These are phyloP conservation scores for Boletus sp. DNA, from an alignment of 768 basidiomycete species.

Conservation along the genomic window DNA sequence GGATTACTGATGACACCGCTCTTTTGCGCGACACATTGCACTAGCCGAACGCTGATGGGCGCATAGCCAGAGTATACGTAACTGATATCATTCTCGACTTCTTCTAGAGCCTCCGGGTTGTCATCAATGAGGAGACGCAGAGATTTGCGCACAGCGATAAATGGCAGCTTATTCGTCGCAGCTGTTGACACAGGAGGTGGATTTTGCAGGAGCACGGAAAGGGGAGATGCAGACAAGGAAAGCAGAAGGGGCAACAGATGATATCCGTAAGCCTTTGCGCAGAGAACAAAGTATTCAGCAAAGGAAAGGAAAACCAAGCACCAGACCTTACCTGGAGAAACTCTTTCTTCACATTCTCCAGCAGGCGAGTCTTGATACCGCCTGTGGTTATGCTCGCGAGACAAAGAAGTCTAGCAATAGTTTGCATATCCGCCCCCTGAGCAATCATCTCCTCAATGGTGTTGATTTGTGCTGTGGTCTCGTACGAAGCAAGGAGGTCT, in stretches of 20 bases:
- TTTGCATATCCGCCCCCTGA: slow-evolving; percentile 79
- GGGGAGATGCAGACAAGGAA: slow-evolving; percentile 61
- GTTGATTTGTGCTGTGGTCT: slow-evolving; percentile 73
- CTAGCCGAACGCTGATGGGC: slow-evolving; percentile 85
- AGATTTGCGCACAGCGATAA: slow-evolving; percentile 70
- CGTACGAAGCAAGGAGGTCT: slow-evolving; percentile 96
- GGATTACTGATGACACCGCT: slow-evolving; percentile 85
- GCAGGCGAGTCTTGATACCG: slow-evolving; percentile 80
- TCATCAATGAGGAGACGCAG: slow-evolving; percentile 93
- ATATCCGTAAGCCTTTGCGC: slow-evolving; percentile 69
- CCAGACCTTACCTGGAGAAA: slow-evolving; percentile 65
- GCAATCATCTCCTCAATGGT: slow-evolving; percentile 90
- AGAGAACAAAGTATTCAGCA: slow-evolving; percentile 21
- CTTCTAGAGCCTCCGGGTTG: slow-evolving; percentile 68
- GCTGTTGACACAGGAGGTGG: slow-evolving; percentile 58
- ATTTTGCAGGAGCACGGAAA: slow-evolving; percentile 65
- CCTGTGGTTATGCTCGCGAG: slow-evolving; percentile 82
- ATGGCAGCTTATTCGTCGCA: slow-evolving; percentile 63
- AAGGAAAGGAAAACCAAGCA: background rate
- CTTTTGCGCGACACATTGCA: slow-evolving; percentile 93
- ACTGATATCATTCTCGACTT: slow-evolving; percentile 90
- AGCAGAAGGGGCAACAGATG: slow-evolving; percentile 66
- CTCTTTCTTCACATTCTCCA: slow-evolving; percentile 90
- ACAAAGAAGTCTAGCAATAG: slow-evolving; percentile 77
- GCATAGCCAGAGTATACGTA: slow-evolving; percentile 98